A percentile compares a stretch with the other conserved stretches of the same genome.
Evolutionary conservation across 495 filamentous ascomycete species (phyloP).

Genomic region (Aspergillus indologenus): DNA sequence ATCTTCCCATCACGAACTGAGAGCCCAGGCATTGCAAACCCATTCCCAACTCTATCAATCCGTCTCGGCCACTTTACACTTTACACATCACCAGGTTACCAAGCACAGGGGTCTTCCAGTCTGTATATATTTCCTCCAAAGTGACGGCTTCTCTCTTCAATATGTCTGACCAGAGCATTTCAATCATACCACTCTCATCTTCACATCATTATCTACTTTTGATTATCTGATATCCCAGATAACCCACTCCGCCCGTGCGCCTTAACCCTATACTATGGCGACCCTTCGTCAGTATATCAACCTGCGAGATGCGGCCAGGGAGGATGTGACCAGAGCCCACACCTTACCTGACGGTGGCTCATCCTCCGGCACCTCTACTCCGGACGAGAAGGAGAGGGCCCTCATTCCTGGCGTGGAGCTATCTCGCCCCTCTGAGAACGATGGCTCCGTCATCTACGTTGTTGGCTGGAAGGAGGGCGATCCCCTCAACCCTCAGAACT

Average conservation of each 20-base stretch:
- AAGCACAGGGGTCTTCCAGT: not conserved
- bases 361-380: not conserved
- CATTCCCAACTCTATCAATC: not conserved
- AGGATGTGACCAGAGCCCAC: not conserved
- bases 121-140: not conserved
- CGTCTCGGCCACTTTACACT: not conserved
- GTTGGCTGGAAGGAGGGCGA: not conserved
- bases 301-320: not conserved
- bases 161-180: not conserved
- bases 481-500: not conserved
- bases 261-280: not conserved
- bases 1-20: not conserved
- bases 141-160: not conserved
- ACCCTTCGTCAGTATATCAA: constrained; percentile 1
- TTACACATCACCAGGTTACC: not conserved
- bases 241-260: not conserved
- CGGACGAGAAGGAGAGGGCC: not conserved
- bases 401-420: not conserved
- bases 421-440: not conserved
- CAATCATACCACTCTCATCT: not conserved
- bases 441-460: not conserved
- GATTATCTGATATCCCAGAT: not conserved
- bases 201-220: not conserved
- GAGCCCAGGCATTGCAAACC: not conserved
- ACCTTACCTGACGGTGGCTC: not conserved